Base-by-base conservation (phyloP, 2,329 filamentous ascomycete genomes). In the Aspergillus sergii region DNA sequence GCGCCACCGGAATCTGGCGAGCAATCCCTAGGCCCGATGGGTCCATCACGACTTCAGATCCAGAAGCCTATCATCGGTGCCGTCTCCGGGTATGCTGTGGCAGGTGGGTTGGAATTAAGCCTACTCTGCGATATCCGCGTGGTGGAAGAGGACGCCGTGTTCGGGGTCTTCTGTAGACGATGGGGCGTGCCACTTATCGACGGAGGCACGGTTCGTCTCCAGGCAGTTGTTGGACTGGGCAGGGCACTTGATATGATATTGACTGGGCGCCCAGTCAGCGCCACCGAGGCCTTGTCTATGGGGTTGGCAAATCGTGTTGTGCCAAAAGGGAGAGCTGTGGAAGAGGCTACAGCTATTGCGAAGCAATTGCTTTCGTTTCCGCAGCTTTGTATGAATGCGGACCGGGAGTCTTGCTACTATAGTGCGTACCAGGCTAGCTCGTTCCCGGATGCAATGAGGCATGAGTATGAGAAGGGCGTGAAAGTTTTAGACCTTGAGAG, bases 191-290 rank as follows among this genome's bases (percentile, higher is more conserved):
- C 83, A 4, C 71, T 85, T 28, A 82, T 85, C 48, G 85, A 81
- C 32, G 81, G 82, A 9, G 85, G 85, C 1, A 86, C 84, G 0
- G 83, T 86, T 0, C 79, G 85, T 1, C 71, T 86, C 7, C 83
- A 82, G 61, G 78, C 78, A 1, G 77, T 86, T 51, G 72, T 87
- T 26, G 85, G 85, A 0, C 75, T 87, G 1, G 83, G 84, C 0
- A 71, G 83, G 3, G 85, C 85, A 0, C 64, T 87, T 60, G 85
- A 87, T 70, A 83, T 87, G 81, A 85, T 87, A 19, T 73, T 88
- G 6, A 87, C 85, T 0, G 85, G 86, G 0, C 74, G 84, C 0
- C 68, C 79, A 0, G 82, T 87, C 0, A 66, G 64, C 0, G 84
- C 85, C 0, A 67, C 78, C 21, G 84, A 88, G 66, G 85, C 85